Evolutionary conservation across 768 basidiomycete species (phyloP).

Genomic region (Suillus hirtellus): DNA sequence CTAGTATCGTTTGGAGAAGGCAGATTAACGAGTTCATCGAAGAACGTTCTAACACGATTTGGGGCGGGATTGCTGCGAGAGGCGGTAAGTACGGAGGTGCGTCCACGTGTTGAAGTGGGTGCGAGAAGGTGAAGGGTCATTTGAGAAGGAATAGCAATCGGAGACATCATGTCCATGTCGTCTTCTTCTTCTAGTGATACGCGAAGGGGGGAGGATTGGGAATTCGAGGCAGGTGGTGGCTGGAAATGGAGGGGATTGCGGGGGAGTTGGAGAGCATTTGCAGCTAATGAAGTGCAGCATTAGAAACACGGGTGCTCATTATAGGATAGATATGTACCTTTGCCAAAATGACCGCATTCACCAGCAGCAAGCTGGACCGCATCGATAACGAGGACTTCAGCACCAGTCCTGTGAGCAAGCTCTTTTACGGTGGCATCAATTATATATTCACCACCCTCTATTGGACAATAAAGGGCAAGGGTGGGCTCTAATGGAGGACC

Average conservation of each 20-base stretch:
- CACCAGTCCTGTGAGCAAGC: constrained; percentile 67
- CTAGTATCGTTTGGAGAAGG: constrained; percentile 35
- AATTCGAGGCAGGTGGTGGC: constrained; percentile 28
- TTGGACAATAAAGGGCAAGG: constrained; percentile 81
- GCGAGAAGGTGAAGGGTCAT: constrained; percentile 50
- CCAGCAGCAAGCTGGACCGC: constrained; percentile 82
- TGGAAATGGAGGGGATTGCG: constrained; percentile 77
- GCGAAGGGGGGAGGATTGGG: constrained; percentile 22
- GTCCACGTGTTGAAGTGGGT: constrained; percentile 36
- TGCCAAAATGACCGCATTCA: constrained; percentile 84
- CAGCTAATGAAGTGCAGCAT: constrained; percentile 46
- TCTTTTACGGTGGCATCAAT: constrained; percentile 79
- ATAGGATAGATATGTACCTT: constrained; percentile 46
- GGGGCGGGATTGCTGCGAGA: constrained; percentile 47
- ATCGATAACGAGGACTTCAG: constrained; percentile 86
- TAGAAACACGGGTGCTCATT: neutral
- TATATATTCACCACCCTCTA: constrained; percentile 80
- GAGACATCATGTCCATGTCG: constrained; percentile 47
- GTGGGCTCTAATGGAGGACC: constrained; percentile 73
- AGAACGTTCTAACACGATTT: constrained; percentile 67
- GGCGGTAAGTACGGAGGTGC: constrained; percentile 35
- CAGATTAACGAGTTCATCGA: constrained; percentile 76
- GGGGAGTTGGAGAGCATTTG: constrained; percentile 63
- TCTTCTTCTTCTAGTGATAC: constrained; percentile 41
- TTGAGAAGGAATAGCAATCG: constrained; percentile 45